These are phyloP conservation scores for Penicillium sp. DNA, from an alignment of 2,329 filamentous ascomycete species.

Conservation along the genomic window DNA sequence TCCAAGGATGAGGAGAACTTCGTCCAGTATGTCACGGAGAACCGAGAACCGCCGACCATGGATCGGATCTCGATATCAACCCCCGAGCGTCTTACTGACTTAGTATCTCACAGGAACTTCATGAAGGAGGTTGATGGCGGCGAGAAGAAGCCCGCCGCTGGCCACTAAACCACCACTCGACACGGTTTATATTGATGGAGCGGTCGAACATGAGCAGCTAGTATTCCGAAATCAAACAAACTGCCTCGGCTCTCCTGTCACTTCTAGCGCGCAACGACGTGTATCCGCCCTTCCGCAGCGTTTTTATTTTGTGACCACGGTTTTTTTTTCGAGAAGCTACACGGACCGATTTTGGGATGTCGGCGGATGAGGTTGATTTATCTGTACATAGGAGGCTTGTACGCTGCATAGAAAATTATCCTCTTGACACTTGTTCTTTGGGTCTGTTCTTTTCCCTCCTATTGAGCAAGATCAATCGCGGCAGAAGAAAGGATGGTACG, in stretches of 20 bases:
- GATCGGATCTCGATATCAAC: background rate
- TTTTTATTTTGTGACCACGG: background rate
- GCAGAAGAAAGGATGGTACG: background rate
- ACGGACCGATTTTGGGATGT: slow-evolving; percentile 11
- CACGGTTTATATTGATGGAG: slow-evolving; percentile 17
- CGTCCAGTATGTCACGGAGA: slow-evolving; percentile 56
- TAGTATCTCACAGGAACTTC: slow-evolving; percentile 45
- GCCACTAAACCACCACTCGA: slow-evolving; percentile 28
- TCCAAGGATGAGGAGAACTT: slow-evolving; percentile 68
- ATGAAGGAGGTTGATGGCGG: slow-evolving; percentile 50
- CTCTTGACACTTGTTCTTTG: slow-evolving; percentile 9
- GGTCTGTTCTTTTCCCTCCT: background rate
- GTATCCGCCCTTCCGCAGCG: slow-evolving; percentile 7
- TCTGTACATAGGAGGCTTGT: slow-evolving; percentile 30
- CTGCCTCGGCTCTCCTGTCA: slow-evolving; percentile 15
- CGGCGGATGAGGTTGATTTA: slow-evolving; percentile 19
- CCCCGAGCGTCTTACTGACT: background rate
- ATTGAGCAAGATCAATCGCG: background rate
- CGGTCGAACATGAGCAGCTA: slow-evolving; percentile 12
- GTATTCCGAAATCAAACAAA: slow-evolving; percentile 15
- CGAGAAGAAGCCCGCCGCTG: slow-evolving; percentile 40
- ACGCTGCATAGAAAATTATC: slow-evolving; percentile 26
- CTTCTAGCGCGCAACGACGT: slow-evolving; percentile 10
- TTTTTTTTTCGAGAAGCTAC: slow-evolving; percentile 10
- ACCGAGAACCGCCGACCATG: background rate